Conservation (phyloP, 1,284 basidiomycete genomes). For the Ganoderma sinense region DNA sequence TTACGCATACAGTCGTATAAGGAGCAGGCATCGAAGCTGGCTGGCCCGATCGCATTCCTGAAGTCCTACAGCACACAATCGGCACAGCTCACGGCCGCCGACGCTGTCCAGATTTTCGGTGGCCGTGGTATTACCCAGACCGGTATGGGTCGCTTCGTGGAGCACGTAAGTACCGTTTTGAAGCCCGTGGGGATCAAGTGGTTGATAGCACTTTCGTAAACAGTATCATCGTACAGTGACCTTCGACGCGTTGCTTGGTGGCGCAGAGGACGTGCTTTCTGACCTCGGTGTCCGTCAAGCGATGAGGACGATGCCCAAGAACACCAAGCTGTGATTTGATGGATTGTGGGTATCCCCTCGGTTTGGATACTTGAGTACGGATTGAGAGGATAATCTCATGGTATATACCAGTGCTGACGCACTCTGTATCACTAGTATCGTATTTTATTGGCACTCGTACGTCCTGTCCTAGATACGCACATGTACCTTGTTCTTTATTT, state of each 20-base stretch:
- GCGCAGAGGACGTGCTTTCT: slow-evolving; percentile 75
- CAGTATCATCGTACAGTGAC: slow-evolving; percentile 73
- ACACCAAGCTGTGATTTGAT: slow-evolving; percentile 49
- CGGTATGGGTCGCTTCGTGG: slow-evolving; percentile 76
- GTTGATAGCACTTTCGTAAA: slow-evolving; percentile 10
- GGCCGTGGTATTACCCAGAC: slow-evolving; percentile 81
- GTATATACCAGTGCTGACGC: slow-evolving; percentile 2
- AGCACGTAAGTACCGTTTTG: slow-evolving; percentile 58
- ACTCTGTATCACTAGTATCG: slow-evolving; percentile 1
- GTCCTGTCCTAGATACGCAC: neutral
- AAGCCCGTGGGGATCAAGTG: neutral
- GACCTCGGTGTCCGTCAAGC: slow-evolving; percentile 76
- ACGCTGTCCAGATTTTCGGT: slow-evolving; percentile 85
- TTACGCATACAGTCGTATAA: slow-evolving; percentile 35
- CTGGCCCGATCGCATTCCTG: slow-evolving; percentile 76
- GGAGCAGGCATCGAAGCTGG: slow-evolving; percentile 41
- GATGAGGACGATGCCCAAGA: slow-evolving; percentile 63
- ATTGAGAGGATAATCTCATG: neutral
- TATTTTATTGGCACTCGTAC: neutral
- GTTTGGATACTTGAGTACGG: neutral
- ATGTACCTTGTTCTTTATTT: neutral
- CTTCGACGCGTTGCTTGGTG: slow-evolving; percentile 76
- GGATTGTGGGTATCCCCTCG: neutral
- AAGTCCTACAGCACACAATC: slow-evolving; percentile 77
- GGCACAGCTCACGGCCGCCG: slow-evolving; percentile 78